Base-by-base conservation (phyloP, 352 stramenopile species). In the Phytophthora parvispora region DNA sequence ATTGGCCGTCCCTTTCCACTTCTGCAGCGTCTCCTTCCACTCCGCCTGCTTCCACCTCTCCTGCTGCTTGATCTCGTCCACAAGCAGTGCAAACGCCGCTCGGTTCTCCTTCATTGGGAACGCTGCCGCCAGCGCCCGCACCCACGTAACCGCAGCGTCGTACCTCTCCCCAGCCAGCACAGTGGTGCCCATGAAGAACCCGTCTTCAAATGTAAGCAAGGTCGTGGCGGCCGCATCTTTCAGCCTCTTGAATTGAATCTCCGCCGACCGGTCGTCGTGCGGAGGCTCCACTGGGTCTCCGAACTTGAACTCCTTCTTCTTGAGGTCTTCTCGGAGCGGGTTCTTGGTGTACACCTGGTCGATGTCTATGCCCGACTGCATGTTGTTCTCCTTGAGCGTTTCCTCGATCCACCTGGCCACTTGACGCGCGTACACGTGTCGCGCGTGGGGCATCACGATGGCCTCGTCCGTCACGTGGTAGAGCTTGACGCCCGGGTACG, bases 351-450 rank as follows among this genome's bases (percentile, higher is more conserved):
- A 74, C 1, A 78, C 20, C 56, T 87, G 51, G 24, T 86, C 72
- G 43, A 94, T 64, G 38, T 86, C 73, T 25, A 94, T 72, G 7
- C 80, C 73, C 1, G 81, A 69, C 20, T 74, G 58, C 67, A 90
- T 86, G 43, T 77, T 67, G 34, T 78, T 72, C 47, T 90, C 81
- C 9, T 73, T 67, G 0, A 94, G 48, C 13, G 73, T 69, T 25
- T 86, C 77, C 43, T 93, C 87, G 34, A 92, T 73, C 87, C 87
- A 94, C 50, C 77, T 86, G 27, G 90, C 76, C 49, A 94, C 69
- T 15, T 78, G 43, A 52, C 65, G 40, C 18, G 65, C 70, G 16
- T 72, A 74, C n/a, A 68, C 29, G 40, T 75, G 24, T 0, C 58
- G 25, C 64, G 42, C 71, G 80, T 78, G 56, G 61, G 77, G 60